phyloP scores from a whole-genome alignment of 768 basidiomycete genomes.

The Infundibulicybe gibba region DNA sequence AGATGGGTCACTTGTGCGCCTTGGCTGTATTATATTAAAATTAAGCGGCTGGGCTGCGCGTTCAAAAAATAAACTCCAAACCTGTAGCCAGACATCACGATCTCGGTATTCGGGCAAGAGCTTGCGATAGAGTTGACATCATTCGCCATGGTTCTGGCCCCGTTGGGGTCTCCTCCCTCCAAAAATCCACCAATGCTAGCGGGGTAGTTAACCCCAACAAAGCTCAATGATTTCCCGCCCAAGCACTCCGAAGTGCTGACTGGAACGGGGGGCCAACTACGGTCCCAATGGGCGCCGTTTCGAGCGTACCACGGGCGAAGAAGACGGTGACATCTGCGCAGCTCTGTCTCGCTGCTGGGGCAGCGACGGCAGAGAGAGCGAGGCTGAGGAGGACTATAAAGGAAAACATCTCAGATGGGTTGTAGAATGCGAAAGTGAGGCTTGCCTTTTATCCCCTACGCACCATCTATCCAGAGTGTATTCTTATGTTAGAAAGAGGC shows the following conservation, averaged over 20 bases:
- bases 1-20: slow-evolving; percentile 34
- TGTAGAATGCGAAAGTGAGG: no score
- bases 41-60: slow-evolving; percentile 4
- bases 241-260: slow-evolving; percentile 23
- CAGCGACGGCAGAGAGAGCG: slow-evolving; percentile 14
- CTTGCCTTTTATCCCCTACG: no score
- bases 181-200: slow-evolving; percentile 31
- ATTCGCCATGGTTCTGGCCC: slow-evolving; percentile 29
- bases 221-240: slow-evolving; percentile 24
- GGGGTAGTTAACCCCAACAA: slow-evolving; percentile 32
- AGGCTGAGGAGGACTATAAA: slow-evolving; percentile 9
- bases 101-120: slow-evolving; percentile 26
- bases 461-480: no score
- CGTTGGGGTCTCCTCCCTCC: slow-evolving; percentile 29
- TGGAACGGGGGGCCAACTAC: slow-evolving; percentile 34
- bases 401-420: slow-evolving; percentile 9
- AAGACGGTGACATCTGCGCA: slow-evolving; percentile 30
- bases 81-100: slow-evolving; percentile 33
- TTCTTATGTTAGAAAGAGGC: no score
- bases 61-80: slow-evolving; percentile 5
- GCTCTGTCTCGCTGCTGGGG: slow-evolving; percentile 14
- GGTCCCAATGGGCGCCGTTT: slow-evolving; percentile 26
- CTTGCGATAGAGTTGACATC: slow-evolving; percentile 21
- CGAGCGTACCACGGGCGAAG: slow-evolving; percentile 34
- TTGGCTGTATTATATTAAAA: slow-evolving; percentile 14